Base-by-base conservation (phyloP, 306 rosid species). In the Rosa rugosa region DNA sequence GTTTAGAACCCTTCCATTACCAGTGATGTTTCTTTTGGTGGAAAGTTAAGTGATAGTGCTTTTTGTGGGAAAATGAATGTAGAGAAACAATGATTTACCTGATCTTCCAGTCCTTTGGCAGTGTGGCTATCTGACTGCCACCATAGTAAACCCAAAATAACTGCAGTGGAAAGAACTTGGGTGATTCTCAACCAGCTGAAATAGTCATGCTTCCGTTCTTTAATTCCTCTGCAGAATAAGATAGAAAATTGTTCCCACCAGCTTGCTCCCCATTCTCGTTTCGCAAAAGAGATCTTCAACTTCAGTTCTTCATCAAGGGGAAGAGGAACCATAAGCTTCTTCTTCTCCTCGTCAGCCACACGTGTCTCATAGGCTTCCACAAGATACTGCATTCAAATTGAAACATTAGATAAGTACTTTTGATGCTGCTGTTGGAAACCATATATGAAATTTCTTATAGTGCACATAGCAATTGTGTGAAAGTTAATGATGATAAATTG, bases 171-270 rank as follows among this genome's bases (percentile, higher is more conserved):
- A 38, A 96, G 86, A 77, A 96, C 99, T 88, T 96, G 99, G 45
- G 98, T 96, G 88, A 91, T 80, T 89, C 98, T 89, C 85, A 96
- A 67, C 97, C 96, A 96, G 87, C 99, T 91, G 79, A 96, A 96
- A 64, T 96, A 96, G 75, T 96, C 99, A 62, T 96, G 92, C 65
- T 90, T 84, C 57, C 98, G 36, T 80, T 96, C 98, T 81, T 91
- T 96, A 73, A 96, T 84, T 88, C 98, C 99, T 89, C 99, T 84
- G 18, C 89, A 70, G 74, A 89, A 93, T 50, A 96, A 53, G 72
- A 96, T 91, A 46, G 89, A 83, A 80, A 72, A 96, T 82, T 96
- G 99, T 57, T 93, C 90, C 71, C 85, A 75, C 99, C 99, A 96
- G 78, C 91, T 89, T 34, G 98, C 91, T 18, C 97, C 97, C 97